These are phyloP conservation scores for Termitomyces sp. DNA, from an alignment of 768 basidiomycete species.

Conservation along the genomic window DNA sequence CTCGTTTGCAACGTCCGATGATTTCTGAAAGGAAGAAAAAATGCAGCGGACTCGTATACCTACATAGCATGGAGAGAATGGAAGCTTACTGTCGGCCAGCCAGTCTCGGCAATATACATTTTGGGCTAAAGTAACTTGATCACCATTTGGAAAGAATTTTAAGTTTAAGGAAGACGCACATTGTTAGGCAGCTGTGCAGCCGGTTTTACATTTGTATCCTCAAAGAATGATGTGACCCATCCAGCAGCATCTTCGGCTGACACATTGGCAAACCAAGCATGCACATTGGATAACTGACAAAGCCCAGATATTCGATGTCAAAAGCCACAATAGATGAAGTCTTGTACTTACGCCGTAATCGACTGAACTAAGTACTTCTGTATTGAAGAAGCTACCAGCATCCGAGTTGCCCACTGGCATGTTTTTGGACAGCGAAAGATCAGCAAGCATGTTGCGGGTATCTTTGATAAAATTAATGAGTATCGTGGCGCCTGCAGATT, in stretches of 20 bases:
- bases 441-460: constrained; percentile 50
- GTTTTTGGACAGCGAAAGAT: constrained; percentile 54
- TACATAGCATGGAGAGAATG: neutral
- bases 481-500: constrained; percentile 45
- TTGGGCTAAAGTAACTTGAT: constrained; percentile 38
- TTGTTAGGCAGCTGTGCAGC: constrained; percentile 62
- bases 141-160: neutral
- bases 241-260: constrained; percentile 65
- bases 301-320: neutral
- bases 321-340: constrained; percentile 1
- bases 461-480: constrained; percentile 66
- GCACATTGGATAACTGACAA: constrained; percentile 82
- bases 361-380: constrained; percentile 49
- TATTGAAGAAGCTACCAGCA: constrained; percentile 84
- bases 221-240: constrained; percentile 84
- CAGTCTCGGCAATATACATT: constrained; percentile 94
- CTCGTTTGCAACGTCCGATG: constrained; percentile 49
- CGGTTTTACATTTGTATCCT: constrained; percentile 58
- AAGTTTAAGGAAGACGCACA: constrained; percentile 15
- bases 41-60: neutral
- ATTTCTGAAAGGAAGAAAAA: constrained; percentile 34
- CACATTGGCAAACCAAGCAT: constrained; percentile 89
- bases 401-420: constrained; percentile 81
- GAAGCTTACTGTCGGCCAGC: constrained; percentile 61
- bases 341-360: constrained; percentile 63